Conservation (phyloP, 2,329 filamentous ascomycete species). For the Dothideomycetidae sp. region DNA sequence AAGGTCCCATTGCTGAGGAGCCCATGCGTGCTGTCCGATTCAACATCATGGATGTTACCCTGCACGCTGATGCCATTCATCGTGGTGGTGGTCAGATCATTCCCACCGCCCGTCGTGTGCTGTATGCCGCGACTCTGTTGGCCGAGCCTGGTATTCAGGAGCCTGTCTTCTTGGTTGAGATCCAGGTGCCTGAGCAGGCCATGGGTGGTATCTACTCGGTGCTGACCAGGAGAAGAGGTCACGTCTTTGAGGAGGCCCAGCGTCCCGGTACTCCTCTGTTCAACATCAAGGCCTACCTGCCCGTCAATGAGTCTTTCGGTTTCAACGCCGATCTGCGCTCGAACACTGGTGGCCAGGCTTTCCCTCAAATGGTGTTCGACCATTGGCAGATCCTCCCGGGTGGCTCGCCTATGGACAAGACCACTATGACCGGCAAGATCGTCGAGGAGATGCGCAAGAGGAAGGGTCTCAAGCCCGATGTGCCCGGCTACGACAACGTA, state of each 20-base stretch:
- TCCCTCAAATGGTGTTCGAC: constrained; percentile 98
- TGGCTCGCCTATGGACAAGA: constrained; percentile 76
- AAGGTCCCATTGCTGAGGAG: constrained; percentile 96
- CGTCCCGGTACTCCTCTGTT: constrained; percentile 96
- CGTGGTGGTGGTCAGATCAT: constrained; percentile 99
- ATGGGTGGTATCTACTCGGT: constrained; percentile 99
- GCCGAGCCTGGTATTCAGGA: constrained; percentile 85
- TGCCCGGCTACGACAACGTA: constrained; percentile 90
- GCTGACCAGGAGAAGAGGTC: constrained; percentile 91
- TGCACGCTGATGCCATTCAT: constrained; percentile 98
- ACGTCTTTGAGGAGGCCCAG: constrained; percentile 98
- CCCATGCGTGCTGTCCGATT: constrained; percentile 94
- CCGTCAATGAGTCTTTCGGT: constrained; percentile 95
- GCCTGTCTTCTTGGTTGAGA: constrained; percentile 98
- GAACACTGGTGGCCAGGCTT: constrained; percentile 90
- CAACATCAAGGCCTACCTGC: constrained; percentile 96
- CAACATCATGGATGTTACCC: constrained; percentile 99
- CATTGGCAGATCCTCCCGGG: constrained; percentile 95
- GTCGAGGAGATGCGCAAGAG: constrained; percentile 90
- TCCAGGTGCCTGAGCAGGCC: constrained; percentile 93
- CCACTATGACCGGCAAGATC: constrained; percentile 67
- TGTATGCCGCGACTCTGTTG: constrained; percentile 84
- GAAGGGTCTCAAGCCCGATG: constrained; percentile 97
- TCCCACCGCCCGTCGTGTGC: constrained; percentile 90
- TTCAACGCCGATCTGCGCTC: constrained; percentile 96